Conservation (phyloP, 2,329 filamentous ascomycete genomes). For the Rosellinia necatrix region DNA sequence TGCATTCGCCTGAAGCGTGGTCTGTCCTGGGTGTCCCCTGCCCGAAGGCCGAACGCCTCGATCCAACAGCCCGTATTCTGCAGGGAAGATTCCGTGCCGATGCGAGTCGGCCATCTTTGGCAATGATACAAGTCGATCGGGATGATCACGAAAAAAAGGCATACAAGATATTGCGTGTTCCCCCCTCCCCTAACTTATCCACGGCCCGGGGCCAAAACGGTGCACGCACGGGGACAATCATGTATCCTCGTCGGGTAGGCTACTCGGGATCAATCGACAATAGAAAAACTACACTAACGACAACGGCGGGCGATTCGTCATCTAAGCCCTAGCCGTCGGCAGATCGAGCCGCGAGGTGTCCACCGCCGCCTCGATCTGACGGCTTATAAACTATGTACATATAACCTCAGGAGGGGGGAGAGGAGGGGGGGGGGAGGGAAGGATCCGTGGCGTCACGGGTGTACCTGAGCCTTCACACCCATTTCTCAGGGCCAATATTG, state of each 20-base stretch:
- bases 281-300: constrained; percentile 19
- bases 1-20: constrained; percentile 1
- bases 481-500: constrained; percentile 28
- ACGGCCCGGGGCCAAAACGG: constrained; percentile 13
- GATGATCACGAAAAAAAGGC: constrained; percentile 15
- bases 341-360: constrained; percentile 28
- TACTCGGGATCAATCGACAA: constrained; percentile 22
- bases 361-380: constrained; percentile 12
- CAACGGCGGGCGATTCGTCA: constrained; percentile 33
- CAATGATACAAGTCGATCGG: constrained; percentile 20
- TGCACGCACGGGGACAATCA: constrained; percentile 15
- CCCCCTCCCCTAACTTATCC: constrained; percentile 20
- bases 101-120: constrained; percentile 2
- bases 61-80: constrained; percentile 10
- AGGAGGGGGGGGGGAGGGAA: background rate
- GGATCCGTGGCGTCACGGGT: constrained; percentile 30
- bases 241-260: constrained; percentile 28
- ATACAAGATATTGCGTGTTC: constrained; percentile 22
- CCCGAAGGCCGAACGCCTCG: constrained; percentile 4
- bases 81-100: constrained; percentile 14
- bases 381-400: too few relatives aligned
- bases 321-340: constrained; percentile 30
- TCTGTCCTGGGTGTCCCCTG: too few relatives aligned
- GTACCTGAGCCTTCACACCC: constrained; percentile 28
- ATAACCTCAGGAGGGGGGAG: too few relatives aligned